Conservation (phyloP, 2,329 filamentous ascomycete genomes). For the Paracoccidioides lutzii region DNA sequence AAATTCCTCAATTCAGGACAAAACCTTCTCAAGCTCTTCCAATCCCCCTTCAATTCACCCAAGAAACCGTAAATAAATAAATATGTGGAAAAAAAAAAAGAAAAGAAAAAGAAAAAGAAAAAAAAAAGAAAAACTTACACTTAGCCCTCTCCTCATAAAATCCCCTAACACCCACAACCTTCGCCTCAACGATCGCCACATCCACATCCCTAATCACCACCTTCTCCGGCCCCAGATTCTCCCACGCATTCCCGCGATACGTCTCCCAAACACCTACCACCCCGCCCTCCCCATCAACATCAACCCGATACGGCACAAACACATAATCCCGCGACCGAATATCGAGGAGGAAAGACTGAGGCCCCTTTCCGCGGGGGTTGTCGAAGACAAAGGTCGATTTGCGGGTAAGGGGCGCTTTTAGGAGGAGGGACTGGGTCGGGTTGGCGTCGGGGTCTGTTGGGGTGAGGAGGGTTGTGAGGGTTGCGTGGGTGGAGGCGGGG, state of each 20-base stretch:
- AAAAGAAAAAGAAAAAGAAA: background rate
- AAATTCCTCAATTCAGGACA: no score
- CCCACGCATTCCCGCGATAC: constrained; percentile 80
- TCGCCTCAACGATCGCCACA: constrained; percentile 46
- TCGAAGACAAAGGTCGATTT: constrained; percentile 63
- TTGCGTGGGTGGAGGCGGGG: constrained; percentile 38
- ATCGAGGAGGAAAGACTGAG: constrained; percentile 63
- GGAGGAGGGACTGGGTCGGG: constrained; percentile 26
- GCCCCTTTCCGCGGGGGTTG: constrained; percentile 6
- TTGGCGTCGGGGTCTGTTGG: constrained; percentile 23
- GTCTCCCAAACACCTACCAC: constrained; percentile 65
- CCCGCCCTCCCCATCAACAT: constrained; percentile 38
- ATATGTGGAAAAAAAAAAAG: background rate
- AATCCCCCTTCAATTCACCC: no score
- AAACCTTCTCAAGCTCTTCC: no score
- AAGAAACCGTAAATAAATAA: no score
- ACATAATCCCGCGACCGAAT: constrained; percentile 60
- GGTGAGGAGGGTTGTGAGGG: constrained; percentile 29
- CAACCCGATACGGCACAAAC: constrained; percentile 70
- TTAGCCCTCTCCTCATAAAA: constrained; percentile 65
- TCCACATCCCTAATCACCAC: constrained; percentile 20
- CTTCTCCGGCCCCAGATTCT: constrained; percentile 54
- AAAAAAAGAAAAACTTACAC: constrained; percentile 45
- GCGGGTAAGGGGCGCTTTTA: constrained; percentile 52
- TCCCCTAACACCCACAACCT: constrained; percentile 50